Base-by-base conservation (phyloP, 2,329 filamentous ascomycete genomes). In the Gnomoniopsis sp. region DNA sequence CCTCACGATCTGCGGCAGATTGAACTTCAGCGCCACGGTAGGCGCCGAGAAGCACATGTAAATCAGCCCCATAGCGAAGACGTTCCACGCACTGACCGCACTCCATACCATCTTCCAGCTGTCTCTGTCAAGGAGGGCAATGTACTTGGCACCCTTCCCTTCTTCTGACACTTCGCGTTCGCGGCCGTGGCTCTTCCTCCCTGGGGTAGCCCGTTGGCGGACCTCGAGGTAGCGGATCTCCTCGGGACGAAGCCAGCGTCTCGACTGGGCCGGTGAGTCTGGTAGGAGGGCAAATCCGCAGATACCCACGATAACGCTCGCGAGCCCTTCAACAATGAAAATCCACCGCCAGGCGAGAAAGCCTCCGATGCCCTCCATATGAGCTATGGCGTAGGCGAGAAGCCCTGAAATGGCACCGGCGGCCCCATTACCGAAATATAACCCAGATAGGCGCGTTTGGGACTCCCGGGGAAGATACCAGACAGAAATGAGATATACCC, bases 391-490 rank as follows among this genome's bases (percentile, higher is more conserved):
- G 6, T 55, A 55, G 6, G 62, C 63, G 2, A 65, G 58, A 6
- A 86, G 74, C 12, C 83, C 83, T 66, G 82, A 83, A 62, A 86
- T 86, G 0, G 80, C 86, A 1, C 87, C 87, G 1, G 86, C 84
- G 0, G 89, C 71, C 0, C 87, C 85, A 0, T 86, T 86, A 0
- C 85, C 85, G 2, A 83, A 86, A 73, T 88, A 89, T 75, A 88
- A 88, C 10, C 48, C 47, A 4, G 57, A 54, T 6, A 43, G 82
- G 38, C 86, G 78, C 17, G 88, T 79, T 44, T 86, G 86, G 48
- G 88, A 85, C 64, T 89, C 87, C 3, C 76, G 78, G 19, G 86
- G 77, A 64, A 80, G 83, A 64, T 88, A 89, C 86, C 86, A 89
- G 64, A 83, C 87, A 0, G 80, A 83, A 1, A 88, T 74, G 64